These are phyloP conservation scores for Solanum chacoense DNA, from an alignment of 305 asterid species.

Conservation along the genomic window DNA sequence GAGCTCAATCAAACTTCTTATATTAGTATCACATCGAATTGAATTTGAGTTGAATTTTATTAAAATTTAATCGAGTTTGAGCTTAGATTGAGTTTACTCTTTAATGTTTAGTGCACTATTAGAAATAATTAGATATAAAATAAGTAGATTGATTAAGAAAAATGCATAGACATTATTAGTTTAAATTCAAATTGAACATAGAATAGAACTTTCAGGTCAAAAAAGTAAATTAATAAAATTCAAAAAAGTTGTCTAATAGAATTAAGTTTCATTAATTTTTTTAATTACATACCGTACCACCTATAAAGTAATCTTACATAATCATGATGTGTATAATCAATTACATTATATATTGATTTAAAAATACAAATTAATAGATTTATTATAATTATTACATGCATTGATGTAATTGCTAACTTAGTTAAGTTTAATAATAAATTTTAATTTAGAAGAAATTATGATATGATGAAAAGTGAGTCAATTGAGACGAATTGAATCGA, in stretches of 20 bases:
- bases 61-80: background rate
- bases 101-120: background rate
- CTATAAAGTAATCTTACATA: background rate
- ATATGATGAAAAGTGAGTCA: background rate
- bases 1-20: background rate
- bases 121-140: background rate
- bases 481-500: background rate
- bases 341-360: background rate
- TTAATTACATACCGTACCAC: background rate
- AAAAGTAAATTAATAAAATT: background rate
- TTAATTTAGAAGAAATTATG: background rate
- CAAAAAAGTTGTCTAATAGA: background rate
- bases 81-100: background rate
- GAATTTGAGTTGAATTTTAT: background rate
- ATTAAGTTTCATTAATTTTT: background rate
- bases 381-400: background rate
- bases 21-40: background rate
- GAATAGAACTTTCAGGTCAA: background rate
- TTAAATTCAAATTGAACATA: background rate
- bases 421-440: background rate
- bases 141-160: background rate
- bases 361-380: background rate
- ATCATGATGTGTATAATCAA: background rate
- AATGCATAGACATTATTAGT: background rate
- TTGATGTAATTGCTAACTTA: background rate